Base-by-base conservation (phyloP, 768 basidiomycete species). In the Neoboletus brunneissimus region DNA sequence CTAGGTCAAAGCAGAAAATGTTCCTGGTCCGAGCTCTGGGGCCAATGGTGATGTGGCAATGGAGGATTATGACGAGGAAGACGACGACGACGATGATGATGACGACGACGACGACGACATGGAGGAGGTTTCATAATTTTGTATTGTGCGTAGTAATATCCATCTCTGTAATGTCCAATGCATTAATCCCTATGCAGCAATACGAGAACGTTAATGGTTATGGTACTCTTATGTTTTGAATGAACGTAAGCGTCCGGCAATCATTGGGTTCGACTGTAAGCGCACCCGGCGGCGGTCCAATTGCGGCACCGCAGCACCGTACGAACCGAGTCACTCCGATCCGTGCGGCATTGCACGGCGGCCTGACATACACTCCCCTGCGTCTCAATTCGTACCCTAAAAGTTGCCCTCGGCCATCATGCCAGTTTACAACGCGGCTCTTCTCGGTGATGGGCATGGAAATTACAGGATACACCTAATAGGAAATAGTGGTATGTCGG, bases 31-130 rank as follows among this genome's bases (percentile, higher is more conserved):
- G 2, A 76, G 74, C 60, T 60, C 69, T 23, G 64, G 54, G 29
- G 53, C 53, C 41, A 54, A 49, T 11, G 64, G 55, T 15, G 68
- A 73, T 38, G 51, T 70, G 3, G 37, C 60, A n/a, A 70, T 72
- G 70, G 67, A 82, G 75, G 82, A 70, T 25, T 59, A 64, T 31
- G 71, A 71, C 8, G 85, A 85, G 32, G 79, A 75, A 8, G 78
- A 75, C 0, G 79, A 83, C 1, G 48, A 50, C 0, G 82, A 83
- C 0, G 83, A 86, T 22, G 82, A n/a, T n/a, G n/a, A n/a, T n/a
- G n/a, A n/a, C n/a, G n/a, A 84, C 16, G 79, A 81, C 1, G 80
- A 81, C 20, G 82, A 82, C 3, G 81, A 81, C 53, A 89, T 89
- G 86, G 88, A 89, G 67, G 86, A 88, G 62, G 79, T 88, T 22